Conservation (phyloP, 768 basidiomycete species). For the Suillus weaverae region DNA sequence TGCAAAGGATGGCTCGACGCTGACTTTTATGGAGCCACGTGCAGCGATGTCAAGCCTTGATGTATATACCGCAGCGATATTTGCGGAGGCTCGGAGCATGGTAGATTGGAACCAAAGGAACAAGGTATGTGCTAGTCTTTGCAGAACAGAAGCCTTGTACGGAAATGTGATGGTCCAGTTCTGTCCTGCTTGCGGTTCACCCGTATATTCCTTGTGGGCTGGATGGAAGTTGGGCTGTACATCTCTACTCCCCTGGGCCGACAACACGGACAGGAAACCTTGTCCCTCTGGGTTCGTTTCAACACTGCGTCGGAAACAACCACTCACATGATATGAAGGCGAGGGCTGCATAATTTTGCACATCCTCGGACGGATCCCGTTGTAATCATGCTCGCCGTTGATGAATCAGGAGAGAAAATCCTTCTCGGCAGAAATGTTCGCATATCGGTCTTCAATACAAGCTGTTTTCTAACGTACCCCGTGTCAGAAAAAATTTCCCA, state of each 20-base stretch:
- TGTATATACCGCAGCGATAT: slow-evolving; percentile 68
- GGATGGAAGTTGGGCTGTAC: slow-evolving; percentile 93
- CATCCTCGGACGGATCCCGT: slow-evolving; percentile 86
- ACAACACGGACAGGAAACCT: slow-evolving; percentile 59
- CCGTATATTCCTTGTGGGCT: slow-evolving; percentile 84
- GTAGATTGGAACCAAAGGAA: slow-evolving; percentile 93
- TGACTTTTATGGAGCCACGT: slow-evolving; percentile 70
- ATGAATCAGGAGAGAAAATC: slow-evolving; percentile 77
- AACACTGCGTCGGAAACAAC: not conserved
- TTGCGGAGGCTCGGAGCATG: slow-evolving; percentile 77
- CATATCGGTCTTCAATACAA: slow-evolving; percentile 7
- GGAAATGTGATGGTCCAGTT: slow-evolving; percentile 50
- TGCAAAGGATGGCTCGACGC: slow-evolving; percentile 36
- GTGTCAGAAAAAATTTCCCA: slow-evolving; percentile 61
- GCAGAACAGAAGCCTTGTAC: not conserved
- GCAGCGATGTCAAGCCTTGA: slow-evolving; percentile 56
- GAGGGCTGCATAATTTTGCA: slow-evolving; percentile 83
- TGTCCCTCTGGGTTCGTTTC: slow-evolving; percentile 70
- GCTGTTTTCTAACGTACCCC: not conserved
- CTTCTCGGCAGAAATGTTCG: slow-evolving; percentile 85
- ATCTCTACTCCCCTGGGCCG: slow-evolving; percentile 72
- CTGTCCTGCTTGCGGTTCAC: slow-evolving; percentile 84
- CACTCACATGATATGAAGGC: slow-evolving; percentile 42
- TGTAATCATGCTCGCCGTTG: slow-evolving; percentile 87
- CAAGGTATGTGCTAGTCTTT: slow-evolving; percentile 48